Conservation (phyloP, 1,284 basidiomycete species). For the Rhodotorula glutinis region DNA sequence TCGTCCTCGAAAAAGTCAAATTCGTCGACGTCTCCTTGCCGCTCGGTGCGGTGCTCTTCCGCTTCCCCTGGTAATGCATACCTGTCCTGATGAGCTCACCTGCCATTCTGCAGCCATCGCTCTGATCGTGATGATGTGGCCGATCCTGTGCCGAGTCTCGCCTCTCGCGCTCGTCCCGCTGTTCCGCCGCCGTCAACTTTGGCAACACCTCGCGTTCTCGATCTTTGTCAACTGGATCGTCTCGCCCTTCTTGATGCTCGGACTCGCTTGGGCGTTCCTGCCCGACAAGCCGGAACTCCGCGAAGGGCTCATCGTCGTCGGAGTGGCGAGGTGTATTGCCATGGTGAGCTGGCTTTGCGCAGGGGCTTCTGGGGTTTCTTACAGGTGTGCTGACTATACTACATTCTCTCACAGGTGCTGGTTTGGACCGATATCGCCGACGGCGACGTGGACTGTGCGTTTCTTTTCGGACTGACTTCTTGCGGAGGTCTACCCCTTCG, state of each 20-base stretch:
- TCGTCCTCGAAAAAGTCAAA: slow-evolving; percentile 43
- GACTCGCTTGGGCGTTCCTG: slow-evolving; percentile 75
- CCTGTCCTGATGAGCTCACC: background rate
- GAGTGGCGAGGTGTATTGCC: slow-evolving; percentile 51
- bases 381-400: no score
- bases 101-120: slow-evolving; percentile 60
- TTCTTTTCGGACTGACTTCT: no score
- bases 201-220: slow-evolving; percentile 69
- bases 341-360: slow-evolving; percentile 40
- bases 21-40: slow-evolving; percentile 46
- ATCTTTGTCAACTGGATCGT: slow-evolving; percentile 77
- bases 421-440: slow-evolving; percentile 77
- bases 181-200: slow-evolving; percentile 59
- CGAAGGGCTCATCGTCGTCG: slow-evolving; percentile 55
- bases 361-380: no score
- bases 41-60: background rate
- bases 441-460: slow-evolving; percentile 64
- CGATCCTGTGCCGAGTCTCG: slow-evolving; percentile 71
- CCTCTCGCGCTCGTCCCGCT: slow-evolving; percentile 67
- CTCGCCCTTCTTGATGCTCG: slow-evolving; percentile 67
- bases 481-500: no score
- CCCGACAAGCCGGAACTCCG: slow-evolving; percentile 56
- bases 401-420: slow-evolving; percentile 61
- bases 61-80: slow-evolving; percentile 2
- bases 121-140: slow-evolving; percentile 88